Evolutionary conservation across 768 basidiomycete species (phyloP).

Genomic region (Coprinopsis strossmayeri): DNA sequence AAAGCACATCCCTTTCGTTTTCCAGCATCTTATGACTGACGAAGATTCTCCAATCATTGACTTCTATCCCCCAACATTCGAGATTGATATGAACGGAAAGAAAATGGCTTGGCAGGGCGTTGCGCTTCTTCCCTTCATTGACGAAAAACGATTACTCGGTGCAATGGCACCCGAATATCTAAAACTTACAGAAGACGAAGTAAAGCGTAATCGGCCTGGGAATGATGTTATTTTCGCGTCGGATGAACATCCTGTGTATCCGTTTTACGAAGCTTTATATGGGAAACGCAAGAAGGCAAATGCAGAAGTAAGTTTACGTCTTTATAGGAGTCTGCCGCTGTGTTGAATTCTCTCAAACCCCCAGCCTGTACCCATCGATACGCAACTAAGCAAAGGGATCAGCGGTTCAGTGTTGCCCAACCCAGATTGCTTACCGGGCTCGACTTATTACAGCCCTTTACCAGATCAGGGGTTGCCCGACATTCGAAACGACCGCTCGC

Average conservation of each 20-base stretch:
- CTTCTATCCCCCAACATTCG: constrained; percentile 88
- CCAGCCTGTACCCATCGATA: constrained; percentile 72
- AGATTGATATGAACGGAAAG: constrained; percentile 99
- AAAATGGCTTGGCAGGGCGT: constrained; percentile 99
- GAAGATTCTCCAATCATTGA: constrained; percentile 90
- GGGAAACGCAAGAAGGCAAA: constrained; percentile 72
- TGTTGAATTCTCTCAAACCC: constrained; percentile 13
- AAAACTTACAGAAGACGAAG: constrained; percentile 75
- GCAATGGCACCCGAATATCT: constrained; percentile 70
- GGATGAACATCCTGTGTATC: constrained; percentile 81
- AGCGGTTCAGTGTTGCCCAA: constrained; percentile 77
- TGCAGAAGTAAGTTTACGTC: constrained; percentile 47
- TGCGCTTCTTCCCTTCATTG: constrained; percentile 93
- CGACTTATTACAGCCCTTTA: constrained; percentile 81
- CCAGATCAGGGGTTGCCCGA: constrained; percentile 56
- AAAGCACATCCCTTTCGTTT: constrained; percentile 78
- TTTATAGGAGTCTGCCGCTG: constrained; percentile 4
- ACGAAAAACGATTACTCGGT: constrained; percentile 71
- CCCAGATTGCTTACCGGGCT: constrained; percentile 85
- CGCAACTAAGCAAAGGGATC: constrained; percentile 66
- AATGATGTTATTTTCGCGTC: constrained; percentile 76
- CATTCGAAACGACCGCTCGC: constrained; percentile 79
- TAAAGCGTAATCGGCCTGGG: constrained; percentile 80
- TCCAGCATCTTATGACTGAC: constrained; percentile 84
- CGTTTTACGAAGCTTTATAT: constrained; percentile 83